Conservation (phyloP, 1,284 basidiomycete species). For the Cystobasidium sp. region DNA sequence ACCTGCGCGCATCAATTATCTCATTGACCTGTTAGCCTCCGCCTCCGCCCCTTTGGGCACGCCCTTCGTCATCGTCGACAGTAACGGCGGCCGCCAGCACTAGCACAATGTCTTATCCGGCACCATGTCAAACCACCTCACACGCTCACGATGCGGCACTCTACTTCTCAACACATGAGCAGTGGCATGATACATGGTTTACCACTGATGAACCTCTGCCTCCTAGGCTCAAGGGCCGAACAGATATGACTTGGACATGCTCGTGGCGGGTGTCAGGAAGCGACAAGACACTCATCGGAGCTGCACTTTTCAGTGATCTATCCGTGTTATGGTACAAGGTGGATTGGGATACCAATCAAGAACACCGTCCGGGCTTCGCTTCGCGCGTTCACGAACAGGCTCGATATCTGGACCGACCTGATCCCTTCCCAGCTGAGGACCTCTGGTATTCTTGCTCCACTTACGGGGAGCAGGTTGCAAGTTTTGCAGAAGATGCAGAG, state of each 20-base stretch:
- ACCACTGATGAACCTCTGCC: conserved; percentile 37
- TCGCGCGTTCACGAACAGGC: conserved; percentile 50
- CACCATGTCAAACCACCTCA: conserved; percentile 45
- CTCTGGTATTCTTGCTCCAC: conserved; percentile 61
- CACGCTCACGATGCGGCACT: conserved; percentile 49
- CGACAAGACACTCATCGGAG: conserved; percentile 41
- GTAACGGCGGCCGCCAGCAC: conserved; percentile 35
- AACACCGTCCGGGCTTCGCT: conserved; percentile 13
- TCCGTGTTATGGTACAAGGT: conserved; percentile 29
- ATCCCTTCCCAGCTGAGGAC: conserved; percentile 55
- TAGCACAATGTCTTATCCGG: conserved; percentile 48
- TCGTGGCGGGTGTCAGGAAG: conserved; percentile 43
- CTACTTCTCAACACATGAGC: conserved; percentile 49
- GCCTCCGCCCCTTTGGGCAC: conserved; percentile 16
- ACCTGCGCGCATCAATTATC: background rate
- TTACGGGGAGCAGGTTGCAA: conserved; percentile 63
- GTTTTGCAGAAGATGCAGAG: conserved; percentile 62
- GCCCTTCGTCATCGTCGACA: conserved; percentile 26
- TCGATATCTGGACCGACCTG: conserved; percentile 59
- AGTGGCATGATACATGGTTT: conserved; percentile 30
- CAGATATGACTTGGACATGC: conserved; percentile 46
- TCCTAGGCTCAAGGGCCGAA: conserved; percentile 44
- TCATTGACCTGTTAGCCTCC: background rate
- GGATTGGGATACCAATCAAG: conserved; percentile 18
- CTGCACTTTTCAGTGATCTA: conserved; percentile 48